Conservation (phyloP, 352 stramenopile species). For the Globisporangium nunn region DNA sequence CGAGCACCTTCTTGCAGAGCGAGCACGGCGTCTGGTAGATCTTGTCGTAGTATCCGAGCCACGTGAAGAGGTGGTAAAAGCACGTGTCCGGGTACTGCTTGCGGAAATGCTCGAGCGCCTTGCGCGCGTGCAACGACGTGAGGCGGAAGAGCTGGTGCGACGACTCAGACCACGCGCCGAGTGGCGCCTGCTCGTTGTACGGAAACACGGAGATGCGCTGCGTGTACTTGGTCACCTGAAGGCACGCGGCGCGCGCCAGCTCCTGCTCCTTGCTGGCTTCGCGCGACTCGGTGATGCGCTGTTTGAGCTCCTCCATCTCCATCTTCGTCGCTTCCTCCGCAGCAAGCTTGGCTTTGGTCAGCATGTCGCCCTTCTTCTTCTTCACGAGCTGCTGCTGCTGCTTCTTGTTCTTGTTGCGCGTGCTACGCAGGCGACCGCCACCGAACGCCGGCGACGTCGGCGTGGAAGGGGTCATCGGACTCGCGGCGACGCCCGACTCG, state of each 20-base stretch:
- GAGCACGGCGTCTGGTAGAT: constrained; percentile 84
- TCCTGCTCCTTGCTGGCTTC: constrained; percentile 81
- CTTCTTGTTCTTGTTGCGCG: constrained; percentile 83
- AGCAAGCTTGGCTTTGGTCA: constrained; percentile 79
- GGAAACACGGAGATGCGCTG: constrained; percentile 75
- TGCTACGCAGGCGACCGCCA: constrained; percentile 57
- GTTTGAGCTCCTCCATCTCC: constrained; percentile 84
- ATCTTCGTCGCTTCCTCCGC: constrained; percentile 83
- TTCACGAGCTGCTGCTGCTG: constrained; percentile 77
- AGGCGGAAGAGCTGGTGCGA: constrained; percentile 76
- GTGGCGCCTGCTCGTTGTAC: constrained; percentile 69
- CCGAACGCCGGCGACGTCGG: constrained; percentile 74
- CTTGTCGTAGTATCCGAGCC: constrained; percentile 85
- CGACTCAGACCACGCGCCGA: constrained; percentile 79
- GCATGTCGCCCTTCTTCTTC: constrained; percentile 85
- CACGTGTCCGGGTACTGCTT: constrained; percentile 80
- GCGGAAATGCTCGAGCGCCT: constrained; percentile 76
- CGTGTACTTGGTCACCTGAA: constrained; percentile 84
- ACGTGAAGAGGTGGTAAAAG: constrained; percentile 85
- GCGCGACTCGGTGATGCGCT: constrained; percentile 65
- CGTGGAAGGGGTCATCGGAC: constrained; percentile 82
- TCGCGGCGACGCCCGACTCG: constrained; percentile 71
- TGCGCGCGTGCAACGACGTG: constrained; percentile 65
- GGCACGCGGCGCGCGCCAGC: constrained; percentile 52
- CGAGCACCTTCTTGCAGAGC: constrained; percentile 80